These are phyloP conservation scores for Claviceps africana DNA, from an alignment of 2,329 filamentous ascomycete species.

Conservation along the genomic window DNA sequence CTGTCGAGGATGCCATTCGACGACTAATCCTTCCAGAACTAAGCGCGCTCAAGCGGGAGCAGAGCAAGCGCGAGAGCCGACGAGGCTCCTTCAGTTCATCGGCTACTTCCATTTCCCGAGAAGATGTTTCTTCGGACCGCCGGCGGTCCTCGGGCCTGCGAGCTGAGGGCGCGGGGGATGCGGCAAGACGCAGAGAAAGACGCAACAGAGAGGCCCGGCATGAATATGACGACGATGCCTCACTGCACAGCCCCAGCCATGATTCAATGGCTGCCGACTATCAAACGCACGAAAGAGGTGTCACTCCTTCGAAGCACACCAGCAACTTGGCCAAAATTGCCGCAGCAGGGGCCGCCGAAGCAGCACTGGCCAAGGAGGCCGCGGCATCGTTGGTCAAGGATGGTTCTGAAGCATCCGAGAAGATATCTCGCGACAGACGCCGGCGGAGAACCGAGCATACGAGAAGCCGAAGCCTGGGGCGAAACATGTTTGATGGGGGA, in stretches of 20 bases:
- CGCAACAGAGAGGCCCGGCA: constrained; percentile 42
- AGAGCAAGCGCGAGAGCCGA: constrained; percentile 60
- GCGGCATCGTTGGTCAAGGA: constrained; percentile 22
- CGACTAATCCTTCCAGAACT: constrained; percentile 83
- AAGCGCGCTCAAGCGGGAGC: constrained; percentile 79
- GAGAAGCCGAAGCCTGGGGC: constrained; percentile 28
- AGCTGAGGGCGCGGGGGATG: constrained; percentile 38
- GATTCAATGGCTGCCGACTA: constrained; percentile 30
- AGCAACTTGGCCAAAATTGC: constrained; percentile 30
- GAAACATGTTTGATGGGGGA: constrained; percentile 33
- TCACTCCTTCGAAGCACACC: constrained; percentile 31
- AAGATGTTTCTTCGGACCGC: constrained; percentile 44
- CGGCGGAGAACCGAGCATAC: constrained; percentile 37
- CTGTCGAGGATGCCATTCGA: constrained; percentile 85
- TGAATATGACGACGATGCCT: constrained; percentile 37
- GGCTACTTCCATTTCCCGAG: constrained; percentile 38
- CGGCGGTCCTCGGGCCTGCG: constrained; percentile 47
- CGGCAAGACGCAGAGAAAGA: constrained; percentile 27
- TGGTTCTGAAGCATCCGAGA: constrained; percentile 32
- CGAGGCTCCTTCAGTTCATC: constrained; percentile 50
- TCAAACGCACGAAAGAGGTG: constrained; percentile 21
- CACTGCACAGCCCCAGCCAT: constrained; percentile 32
- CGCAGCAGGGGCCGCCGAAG: constrained; percentile 30
- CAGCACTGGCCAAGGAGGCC: constrained; percentile 19
- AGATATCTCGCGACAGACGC: constrained; percentile 36